Base-by-base conservation (phyloP, 2,329 filamentous ascomycete species). In the Fusarium xylarioides region DNA sequence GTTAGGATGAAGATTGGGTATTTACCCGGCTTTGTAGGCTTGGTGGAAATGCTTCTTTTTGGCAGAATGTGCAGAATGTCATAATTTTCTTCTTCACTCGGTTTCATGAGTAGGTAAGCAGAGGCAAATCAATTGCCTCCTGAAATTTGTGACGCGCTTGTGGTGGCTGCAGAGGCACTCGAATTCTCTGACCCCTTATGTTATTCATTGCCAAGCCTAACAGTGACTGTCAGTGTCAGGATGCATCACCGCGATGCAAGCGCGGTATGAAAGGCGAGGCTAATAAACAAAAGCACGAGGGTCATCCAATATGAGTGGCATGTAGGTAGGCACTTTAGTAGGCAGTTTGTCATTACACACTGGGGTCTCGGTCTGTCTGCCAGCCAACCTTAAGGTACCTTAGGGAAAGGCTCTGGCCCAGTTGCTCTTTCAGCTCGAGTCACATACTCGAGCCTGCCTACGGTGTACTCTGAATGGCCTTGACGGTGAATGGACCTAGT, bases 1-100 rank as follows among this genome's bases (percentile, higher is more conserved):
- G 30, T 71, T 21, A 59, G 30, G 54, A 53, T 63, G 46, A 55
- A 68, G 37, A 53, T 63, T 18, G 8, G 19, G 44, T 47, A 19
- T 47, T 47, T 32, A 19, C 37, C 34, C 64, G 49, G 63, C 18
- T 69, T 32, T 53, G 21, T 21, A 42, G 49, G 38, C 11, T 23
- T 34, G 40, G 26, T 40, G 42, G 15, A 21, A 23, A 53, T 47
- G 28, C n/a, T 34, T 28, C 16, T n/a, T 30, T 19, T 61, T 46
- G 26, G 19, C 11, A 23, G 32, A 47, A 47, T 47, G 26, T 50
- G 37, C 38, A 35, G 28, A 35, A 37, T 32, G 14, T 19, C 23
- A 54, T 19, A 46, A 15, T 28, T 38, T 50, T 26, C 3, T 11
- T 26, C 40, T 46, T 28, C 43, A 14, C 19, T 42, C 35, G 18